These are phyloP conservation scores for Monilinia polystroma DNA, from an alignment of 2,329 filamentous ascomycete species.

Conservation along the genomic window DNA sequence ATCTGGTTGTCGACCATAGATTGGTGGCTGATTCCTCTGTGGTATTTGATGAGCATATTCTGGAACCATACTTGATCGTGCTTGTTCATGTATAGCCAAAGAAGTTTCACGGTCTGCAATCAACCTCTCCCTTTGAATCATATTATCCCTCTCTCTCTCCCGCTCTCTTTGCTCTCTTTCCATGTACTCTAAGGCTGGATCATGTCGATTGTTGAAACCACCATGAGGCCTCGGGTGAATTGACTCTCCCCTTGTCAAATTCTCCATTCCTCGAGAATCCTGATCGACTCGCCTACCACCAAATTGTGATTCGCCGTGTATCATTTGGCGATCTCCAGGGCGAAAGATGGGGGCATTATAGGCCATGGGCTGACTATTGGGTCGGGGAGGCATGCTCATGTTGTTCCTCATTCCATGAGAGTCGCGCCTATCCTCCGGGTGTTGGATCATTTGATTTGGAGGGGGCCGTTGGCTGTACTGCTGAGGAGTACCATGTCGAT, in stretches of 20 bases:
- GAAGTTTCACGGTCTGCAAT: conserved; percentile 41
- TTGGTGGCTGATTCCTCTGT: conserved; percentile 31
- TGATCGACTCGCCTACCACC: conserved; percentile 30
- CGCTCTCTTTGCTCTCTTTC: conserved; percentile 44
- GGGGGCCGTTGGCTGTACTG: conserved; percentile 51
- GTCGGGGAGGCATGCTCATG: conserved; percentile 37
- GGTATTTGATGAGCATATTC: conserved; percentile 36
- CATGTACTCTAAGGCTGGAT: conserved; percentile 53
- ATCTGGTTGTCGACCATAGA: conserved; percentile 35
- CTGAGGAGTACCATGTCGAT: conserved; percentile 58
- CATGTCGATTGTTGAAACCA: conserved; percentile 36
- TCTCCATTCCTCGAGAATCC: conserved; percentile 27
- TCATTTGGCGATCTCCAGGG: conserved; percentile 44
- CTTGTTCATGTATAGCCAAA: conserved; percentile 37
- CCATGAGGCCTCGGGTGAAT: conserved; percentile 31
- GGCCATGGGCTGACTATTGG: conserved; percentile 39
- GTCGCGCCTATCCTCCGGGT: conserved; percentile 50
- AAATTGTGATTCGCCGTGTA: conserved; percentile 31
- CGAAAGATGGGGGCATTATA: conserved; percentile 45
- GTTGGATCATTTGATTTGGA: conserved; percentile 25
- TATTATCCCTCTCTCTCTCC: conserved; percentile 28
- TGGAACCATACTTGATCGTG: conserved; percentile 24
- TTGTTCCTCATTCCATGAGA: conserved; percentile 32
- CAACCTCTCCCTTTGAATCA: conserved; percentile 8
- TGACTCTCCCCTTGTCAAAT: conserved; percentile 44